These are phyloP conservation scores for Suillus tomentosus DNA, from an alignment of 768 basidiomycete species.

Conservation along the genomic window DNA sequence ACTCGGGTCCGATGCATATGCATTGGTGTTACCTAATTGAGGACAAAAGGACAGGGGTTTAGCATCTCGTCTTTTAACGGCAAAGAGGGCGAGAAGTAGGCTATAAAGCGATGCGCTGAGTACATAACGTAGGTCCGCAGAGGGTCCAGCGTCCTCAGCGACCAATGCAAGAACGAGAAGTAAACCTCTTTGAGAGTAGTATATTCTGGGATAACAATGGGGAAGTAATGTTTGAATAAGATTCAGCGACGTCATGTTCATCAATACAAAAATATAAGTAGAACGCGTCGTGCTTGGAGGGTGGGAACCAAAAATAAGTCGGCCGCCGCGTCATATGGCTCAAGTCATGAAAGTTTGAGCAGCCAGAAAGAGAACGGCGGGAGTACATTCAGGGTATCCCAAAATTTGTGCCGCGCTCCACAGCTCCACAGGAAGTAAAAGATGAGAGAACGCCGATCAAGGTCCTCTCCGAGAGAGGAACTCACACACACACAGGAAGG, in stretches of 20 bases:
- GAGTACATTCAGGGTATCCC: no score
- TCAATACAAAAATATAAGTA: neutral
- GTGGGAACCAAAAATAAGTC: neutral
- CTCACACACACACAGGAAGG: conserved; percentile 10
- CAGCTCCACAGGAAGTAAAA: conserved; percentile 8
- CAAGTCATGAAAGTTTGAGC: conserved; percentile 10
- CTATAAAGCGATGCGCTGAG: neutral
- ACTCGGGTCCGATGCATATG: conserved; percentile 42
- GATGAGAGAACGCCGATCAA: neutral
- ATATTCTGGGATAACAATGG: conserved; percentile 9
- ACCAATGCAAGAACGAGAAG: conserved; percentile 17
- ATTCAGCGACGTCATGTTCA: neutral
- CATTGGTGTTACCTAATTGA: conserved; percentile 39
- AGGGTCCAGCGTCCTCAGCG: conserved; percentile 31
- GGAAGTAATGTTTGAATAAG: neutral
- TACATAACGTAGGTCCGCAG: neutral
- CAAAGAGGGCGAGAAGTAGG: neutral
- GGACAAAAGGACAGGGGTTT: conserved; percentile 13
- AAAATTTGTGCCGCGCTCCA: neutral
- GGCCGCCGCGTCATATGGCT: neutral
- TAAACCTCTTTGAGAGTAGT: conserved; percentile 3
- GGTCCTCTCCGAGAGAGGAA: conserved; percentile 12
- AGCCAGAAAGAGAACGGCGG: neutral
- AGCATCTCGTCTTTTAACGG: conserved; percentile 14
- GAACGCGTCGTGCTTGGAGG: neutral